Conservation (phyloP, 176 grass and related monocot genomes). For the Triticum dicoccoides region DNA sequence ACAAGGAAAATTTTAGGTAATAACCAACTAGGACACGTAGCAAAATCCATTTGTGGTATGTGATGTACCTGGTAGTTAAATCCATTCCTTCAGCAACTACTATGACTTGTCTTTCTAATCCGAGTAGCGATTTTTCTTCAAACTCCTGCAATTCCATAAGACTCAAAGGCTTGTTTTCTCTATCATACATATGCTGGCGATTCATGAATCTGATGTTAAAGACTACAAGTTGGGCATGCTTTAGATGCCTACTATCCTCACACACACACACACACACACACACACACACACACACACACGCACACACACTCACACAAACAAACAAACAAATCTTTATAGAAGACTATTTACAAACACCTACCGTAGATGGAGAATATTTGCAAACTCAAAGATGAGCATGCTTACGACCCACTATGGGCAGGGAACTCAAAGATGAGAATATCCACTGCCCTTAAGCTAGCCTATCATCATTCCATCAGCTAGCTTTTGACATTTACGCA, state of each 20-base stretch:
- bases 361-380: not conserved
- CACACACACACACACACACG: no score
- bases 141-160: not conserved
- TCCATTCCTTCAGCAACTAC: not conserved
- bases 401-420: not conserved
- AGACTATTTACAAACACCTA: not conserved
- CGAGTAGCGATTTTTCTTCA: not conserved
- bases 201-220: not conserved
- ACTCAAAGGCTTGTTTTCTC: not conserved
- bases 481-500: not conserved
- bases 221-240: no score
- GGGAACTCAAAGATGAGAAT: no score
- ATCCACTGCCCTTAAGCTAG: no score
- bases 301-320: not conserved
- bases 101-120: not conserved
- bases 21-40: not conserved
- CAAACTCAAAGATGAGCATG: no score
- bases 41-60: not conserved
- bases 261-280: no score
- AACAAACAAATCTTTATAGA: not conserved
- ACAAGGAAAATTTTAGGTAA: not conserved
- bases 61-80: not conserved
- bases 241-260: no score
- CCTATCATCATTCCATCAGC: no score
- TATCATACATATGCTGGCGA: not conserved